Evolutionary conservation across 805 yeast species (phyloP).

Genomic region (Wickerhamiella siamensis): DNA sequence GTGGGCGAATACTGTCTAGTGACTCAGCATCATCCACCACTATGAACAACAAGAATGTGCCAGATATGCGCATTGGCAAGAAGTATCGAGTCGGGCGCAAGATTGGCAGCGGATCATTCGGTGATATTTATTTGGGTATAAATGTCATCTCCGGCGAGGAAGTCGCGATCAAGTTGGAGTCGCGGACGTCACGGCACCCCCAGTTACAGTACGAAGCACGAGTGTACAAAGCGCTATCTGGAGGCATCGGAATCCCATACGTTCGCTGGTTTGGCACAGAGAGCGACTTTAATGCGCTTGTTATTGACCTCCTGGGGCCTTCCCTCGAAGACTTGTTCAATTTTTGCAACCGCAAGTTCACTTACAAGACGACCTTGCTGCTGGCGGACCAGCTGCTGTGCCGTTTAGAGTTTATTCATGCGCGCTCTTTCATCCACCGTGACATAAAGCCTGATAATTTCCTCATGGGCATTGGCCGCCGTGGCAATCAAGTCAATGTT

Average conservation of each 20-base stretch:
- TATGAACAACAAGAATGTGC: neutral
- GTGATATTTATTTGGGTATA: slow-evolving; percentile 83
- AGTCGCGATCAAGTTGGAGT: slow-evolving; percentile 91
- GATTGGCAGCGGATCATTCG: slow-evolving; percentile 94
- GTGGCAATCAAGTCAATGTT: slow-evolving; percentile 90
- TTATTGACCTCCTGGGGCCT: slow-evolving; percentile 89
- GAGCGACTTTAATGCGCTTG: slow-evolving; percentile 93
- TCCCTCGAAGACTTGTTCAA: slow-evolving; percentile 89
- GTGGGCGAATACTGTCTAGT: neutral
- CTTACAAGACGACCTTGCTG: slow-evolving; percentile 82
- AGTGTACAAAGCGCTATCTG: slow-evolving; percentile 84
- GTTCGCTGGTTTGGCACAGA: slow-evolving; percentile 96
- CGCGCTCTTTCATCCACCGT: slow-evolving; percentile 77
- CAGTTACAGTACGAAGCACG: slow-evolving; percentile 94
- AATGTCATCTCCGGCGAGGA: slow-evolving; percentile 93
- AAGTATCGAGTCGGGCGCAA: slow-evolving; percentile 88
- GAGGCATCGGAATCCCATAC: slow-evolving; percentile 95
- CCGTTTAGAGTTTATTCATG: slow-evolving; percentile 89
- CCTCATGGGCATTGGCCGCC: slow-evolving; percentile 77
- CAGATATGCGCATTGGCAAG: slow-evolving; percentile 78
- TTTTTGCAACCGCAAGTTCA: slow-evolving; percentile 86
- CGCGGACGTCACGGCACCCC: slow-evolving; percentile 83
- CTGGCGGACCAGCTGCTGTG: slow-evolving; percentile 90
- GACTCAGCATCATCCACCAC: neutral
- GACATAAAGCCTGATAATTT: slow-evolving; percentile 78